A percentile compares a stretch with the other conserved stretches of the same genome.
These are phyloP conservation scores for Hanseniaspora meyeri DNA, from an alignment of 805 yeast genomes.

Conservation along the genomic window DNA sequence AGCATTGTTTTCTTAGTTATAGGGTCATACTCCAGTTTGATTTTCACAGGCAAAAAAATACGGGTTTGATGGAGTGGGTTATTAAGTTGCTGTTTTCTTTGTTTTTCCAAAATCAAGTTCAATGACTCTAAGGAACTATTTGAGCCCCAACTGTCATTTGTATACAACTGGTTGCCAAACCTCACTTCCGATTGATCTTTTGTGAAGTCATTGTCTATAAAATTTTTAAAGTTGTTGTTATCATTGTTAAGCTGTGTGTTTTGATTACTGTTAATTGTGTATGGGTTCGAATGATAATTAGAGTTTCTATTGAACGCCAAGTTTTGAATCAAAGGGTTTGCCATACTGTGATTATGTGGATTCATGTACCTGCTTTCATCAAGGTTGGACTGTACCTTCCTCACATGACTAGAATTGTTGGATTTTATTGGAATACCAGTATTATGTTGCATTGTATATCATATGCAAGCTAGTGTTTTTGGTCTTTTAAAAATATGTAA, in stretches of 20 bases:
- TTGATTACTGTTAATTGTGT: too few relatives aligned
- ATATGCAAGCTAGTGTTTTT: not conserved
- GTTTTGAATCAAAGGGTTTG: conserved; percentile 3
- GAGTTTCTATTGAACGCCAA: not conserved
- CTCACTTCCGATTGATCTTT: not conserved
- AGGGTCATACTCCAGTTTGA: conserved; percentile 81
- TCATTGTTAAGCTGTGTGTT: not conserved
- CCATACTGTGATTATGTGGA: not conserved
- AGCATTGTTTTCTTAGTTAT: conserved; percentile 65
- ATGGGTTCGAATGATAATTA: not conserved
- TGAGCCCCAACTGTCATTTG: conserved; percentile 16
- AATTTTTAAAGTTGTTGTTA: not conserved
- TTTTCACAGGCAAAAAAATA: conserved; percentile 43
- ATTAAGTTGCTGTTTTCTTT: conserved; percentile 31
- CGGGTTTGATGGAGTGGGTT: conserved; percentile 33
- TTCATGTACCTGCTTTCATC: not conserved
- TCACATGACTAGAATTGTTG: not conserved
- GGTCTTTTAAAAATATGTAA: too few relatives aligned
- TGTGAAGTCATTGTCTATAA: not conserved
- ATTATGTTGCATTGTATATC: not conserved
- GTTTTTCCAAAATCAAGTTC: conserved; percentile 31
- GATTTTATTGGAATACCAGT: not conserved
- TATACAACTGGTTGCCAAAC: conserved; percentile 1
- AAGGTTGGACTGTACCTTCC: not conserved
- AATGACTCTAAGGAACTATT: conserved; percentile 30